phyloP scores from a whole-genome alignment of 2,329 filamentous ascomycete species.

The Alternaria angustiovoidea region DNA sequence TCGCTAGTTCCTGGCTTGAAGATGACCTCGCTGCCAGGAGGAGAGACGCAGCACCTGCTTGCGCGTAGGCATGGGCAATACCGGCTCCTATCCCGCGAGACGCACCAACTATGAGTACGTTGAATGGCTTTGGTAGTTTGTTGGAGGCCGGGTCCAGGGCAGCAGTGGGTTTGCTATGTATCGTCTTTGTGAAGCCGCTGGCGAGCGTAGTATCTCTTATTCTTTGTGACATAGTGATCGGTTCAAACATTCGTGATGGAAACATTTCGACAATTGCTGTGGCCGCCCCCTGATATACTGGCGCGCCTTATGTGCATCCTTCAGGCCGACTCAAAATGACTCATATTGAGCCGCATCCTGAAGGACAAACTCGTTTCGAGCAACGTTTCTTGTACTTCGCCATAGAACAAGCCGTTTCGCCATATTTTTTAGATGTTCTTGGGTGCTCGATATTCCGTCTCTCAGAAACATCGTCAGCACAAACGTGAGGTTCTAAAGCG shows the following conservation, averaged over 20 bases:
- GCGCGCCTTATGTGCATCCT: not conserved
- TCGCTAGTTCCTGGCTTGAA: conserved; percentile 21
- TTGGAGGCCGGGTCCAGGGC: conserved; percentile 27
- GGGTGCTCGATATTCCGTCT: not conserved
- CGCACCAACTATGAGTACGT: conserved; percentile 45
- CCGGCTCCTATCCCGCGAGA: conserved; percentile 43
- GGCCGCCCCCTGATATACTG: not conserved
- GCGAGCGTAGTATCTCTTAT: conserved; percentile 28
- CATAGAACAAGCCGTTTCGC: too few relatives aligned
- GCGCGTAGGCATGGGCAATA: conserved; percentile 42
- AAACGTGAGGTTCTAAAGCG: not conserved
- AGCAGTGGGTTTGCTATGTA: conserved; percentile 20
- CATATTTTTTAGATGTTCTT: not conserved
- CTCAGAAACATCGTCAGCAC: not conserved
- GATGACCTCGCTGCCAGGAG: conserved; percentile 37
- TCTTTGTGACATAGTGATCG: conserved; percentile 17
- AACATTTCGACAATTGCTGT: not conserved
- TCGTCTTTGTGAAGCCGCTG: conserved; percentile 24
- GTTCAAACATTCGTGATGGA: not conserved
- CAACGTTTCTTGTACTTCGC: not conserved
- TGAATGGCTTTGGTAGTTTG: conserved; percentile 29
- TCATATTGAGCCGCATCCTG: conserved; percentile 1
- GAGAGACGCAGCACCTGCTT: conserved; percentile 34
- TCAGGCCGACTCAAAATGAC: not conserved
- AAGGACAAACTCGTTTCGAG: not conserved